Percentiles rank a stretch among this genome's conserved stretches.
Evolutionary conservation across 2,329 filamentous ascomycete genomes (phyloP).

Genomic region (Periglandula ipomoeae): DNA sequence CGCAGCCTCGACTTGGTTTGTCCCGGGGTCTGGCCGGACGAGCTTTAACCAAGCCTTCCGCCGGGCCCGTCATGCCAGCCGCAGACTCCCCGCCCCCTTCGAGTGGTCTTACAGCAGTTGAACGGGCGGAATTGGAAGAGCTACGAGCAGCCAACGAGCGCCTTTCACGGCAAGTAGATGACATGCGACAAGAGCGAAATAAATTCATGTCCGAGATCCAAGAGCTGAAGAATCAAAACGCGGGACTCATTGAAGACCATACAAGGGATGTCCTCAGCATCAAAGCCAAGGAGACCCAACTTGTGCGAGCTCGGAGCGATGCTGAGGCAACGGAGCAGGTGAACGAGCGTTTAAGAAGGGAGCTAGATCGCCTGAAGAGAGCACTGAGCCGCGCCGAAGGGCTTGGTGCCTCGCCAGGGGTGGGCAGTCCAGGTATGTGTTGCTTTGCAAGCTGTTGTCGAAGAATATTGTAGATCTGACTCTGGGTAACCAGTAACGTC

Average conservation of each 20-base stretch:
- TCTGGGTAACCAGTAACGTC: slow-evolving; percentile 31
- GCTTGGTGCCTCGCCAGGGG: slow-evolving; percentile 28
- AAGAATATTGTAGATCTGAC: background rate
- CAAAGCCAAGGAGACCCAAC: slow-evolving; percentile 96
- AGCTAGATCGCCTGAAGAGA: slow-evolving; percentile 88
- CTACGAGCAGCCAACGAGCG: slow-evolving; percentile 76
- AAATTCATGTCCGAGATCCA: slow-evolving; percentile 80
- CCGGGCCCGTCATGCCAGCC: slow-evolving; percentile 38
- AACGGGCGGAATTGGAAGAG: slow-evolving; percentile 87
- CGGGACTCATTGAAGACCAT: slow-evolving; percentile 92
- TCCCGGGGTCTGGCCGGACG: slow-evolving; percentile 77
- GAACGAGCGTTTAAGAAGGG: slow-evolving; percentile 73
- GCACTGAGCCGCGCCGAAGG: slow-evolving; percentile 60
- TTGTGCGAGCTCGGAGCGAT: slow-evolving; percentile 85
- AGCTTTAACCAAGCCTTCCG: slow-evolving; percentile 67
- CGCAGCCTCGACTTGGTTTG: slow-evolving; percentile 54
- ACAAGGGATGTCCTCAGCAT: slow-evolving; percentile 92
- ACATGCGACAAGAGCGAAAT: slow-evolving; percentile 70
- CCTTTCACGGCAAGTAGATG: slow-evolving; percentile 65
- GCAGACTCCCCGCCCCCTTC: slow-evolving; percentile 49
- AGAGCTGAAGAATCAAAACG: slow-evolving; percentile 94
- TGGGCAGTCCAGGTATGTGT: slow-evolving; percentile 27
- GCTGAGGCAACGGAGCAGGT: slow-evolving; percentile 80
- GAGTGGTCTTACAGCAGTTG: slow-evolving; percentile 64
- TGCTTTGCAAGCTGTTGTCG: background rate